Conservation (phyloP, 139 green algal genomes). For the Coelastrella sp. region DNA sequence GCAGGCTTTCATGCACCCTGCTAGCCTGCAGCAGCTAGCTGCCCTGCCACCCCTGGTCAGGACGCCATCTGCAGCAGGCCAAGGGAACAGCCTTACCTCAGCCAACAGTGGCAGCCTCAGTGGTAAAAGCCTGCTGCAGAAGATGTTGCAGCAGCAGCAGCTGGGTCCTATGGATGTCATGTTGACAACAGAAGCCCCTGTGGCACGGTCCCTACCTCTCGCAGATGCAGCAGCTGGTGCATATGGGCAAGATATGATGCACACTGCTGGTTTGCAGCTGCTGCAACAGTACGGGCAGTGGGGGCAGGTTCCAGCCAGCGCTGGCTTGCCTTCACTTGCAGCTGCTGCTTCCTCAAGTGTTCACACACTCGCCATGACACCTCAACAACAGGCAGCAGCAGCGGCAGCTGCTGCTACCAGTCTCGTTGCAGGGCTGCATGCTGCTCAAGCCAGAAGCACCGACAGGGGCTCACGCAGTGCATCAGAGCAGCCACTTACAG, state of each 20-base stretch:
- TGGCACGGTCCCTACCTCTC: background rate
- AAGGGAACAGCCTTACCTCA: background rate
- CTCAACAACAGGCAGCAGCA: constrained; percentile 2
- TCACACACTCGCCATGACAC: background rate
- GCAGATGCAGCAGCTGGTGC: background rate
- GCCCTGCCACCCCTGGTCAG: background rate
- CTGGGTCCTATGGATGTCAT: no score
- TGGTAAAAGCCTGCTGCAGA: background rate
- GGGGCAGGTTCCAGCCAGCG: background rate
- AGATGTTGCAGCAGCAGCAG: background rate
- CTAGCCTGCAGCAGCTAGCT: background rate
- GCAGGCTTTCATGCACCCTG: background rate
- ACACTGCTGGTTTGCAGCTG: constrained; percentile 5
- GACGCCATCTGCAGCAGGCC: background rate
- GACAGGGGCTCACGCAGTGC: background rate
- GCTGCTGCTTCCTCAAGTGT: constrained; percentile 4
- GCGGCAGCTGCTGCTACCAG: background rate
- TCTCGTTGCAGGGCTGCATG: background rate
- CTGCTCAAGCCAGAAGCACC: background rate
- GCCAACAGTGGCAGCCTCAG: background rate
- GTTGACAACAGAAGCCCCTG: background rate
- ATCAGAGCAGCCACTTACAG: constrained; percentile 13
- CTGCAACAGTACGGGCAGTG: constrained; percentile 17
- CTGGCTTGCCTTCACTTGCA: background rate
- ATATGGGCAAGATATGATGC: background rate